These are phyloP conservation scores for Cytospora piceicola DNA, from an alignment of 2,329 filamentous ascomycete species.

Conservation along the genomic window DNA sequence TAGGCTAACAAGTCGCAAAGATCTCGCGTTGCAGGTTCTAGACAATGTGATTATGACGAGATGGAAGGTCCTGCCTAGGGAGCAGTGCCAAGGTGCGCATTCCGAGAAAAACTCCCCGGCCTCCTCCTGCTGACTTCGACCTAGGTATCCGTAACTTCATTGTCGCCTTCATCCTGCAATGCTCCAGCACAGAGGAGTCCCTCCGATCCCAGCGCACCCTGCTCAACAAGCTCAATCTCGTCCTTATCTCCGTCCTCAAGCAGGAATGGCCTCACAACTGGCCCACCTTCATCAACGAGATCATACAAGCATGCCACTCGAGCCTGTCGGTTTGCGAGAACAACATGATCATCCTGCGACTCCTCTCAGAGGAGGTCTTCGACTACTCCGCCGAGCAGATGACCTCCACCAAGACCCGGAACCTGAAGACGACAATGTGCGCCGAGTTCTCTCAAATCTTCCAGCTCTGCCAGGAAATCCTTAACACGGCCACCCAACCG, in stretches of 20 bases:
- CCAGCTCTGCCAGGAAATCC: slow-evolving; percentile 93
- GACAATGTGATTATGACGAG: slow-evolving; percentile 98
- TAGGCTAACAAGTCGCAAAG: slow-evolving; percentile 47
- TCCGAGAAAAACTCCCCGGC: neutral
- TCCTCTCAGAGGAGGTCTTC: slow-evolving; percentile 97
- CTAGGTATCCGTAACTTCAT: slow-evolving; percentile 98
- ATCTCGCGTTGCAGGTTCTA: slow-evolving; percentile 92
- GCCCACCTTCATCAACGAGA: slow-evolving; percentile 99
- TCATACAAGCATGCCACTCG: slow-evolving; percentile 93
- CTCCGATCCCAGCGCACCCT: slow-evolving; percentile 84
- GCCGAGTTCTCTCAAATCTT: slow-evolving; percentile 98
- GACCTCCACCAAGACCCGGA: slow-evolving; percentile 97
- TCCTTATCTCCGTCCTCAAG: slow-evolving; percentile 96
- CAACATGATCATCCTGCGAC: slow-evolving; percentile 96
- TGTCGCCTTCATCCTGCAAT: slow-evolving; percentile 96
- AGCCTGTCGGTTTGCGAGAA: slow-evolving; percentile 98
- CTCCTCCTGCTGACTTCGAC: slow-evolving; percentile 32
- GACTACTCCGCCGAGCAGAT: slow-evolving; percentile 99
- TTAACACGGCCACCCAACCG: slow-evolving; percentile 82
- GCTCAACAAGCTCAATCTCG: slow-evolving; percentile 97
- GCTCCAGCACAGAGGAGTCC: slow-evolving; percentile 86
- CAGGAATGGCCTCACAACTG: slow-evolving; percentile 99
- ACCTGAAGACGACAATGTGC: slow-evolving; percentile 98
- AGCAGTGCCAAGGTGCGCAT: slow-evolving; percentile 84
- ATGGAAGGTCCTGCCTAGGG: slow-evolving; percentile 96